Base-by-base conservation (phyloP, 2,329 filamentous ascomycete species). In the Hawksworthiomyces lignivorus region DNA sequence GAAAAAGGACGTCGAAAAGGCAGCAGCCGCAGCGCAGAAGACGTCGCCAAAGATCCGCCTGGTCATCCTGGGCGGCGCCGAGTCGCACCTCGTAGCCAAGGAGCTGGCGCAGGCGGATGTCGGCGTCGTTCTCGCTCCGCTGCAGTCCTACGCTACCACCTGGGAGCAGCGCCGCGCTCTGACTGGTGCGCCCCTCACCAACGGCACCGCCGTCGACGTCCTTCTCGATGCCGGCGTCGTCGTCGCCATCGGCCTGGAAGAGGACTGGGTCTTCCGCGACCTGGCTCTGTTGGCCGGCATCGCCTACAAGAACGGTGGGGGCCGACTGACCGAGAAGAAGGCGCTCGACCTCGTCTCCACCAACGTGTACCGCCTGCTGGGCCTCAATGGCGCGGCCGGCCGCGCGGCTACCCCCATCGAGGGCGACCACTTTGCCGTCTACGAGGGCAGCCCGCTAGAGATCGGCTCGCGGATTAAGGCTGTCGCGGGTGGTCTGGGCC, bases 101-200 rank as follows among this genome's bases (percentile, higher is more conserved):
- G 71, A 77, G 43, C 67, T 84, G 10, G 76, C 76, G 0, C 62
- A 63, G 0, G 75, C 77, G 0, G 50, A 64, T 1, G 73, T 80
- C 1, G 68, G 73, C 44, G 74, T 84, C 17, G 70, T 84, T 20
- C 68, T 84, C 2, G 65, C 72, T 0, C 78, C 79, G 1, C 56
- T 80, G 11, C 70, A 76, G 48, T 69, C 75, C 0, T 77, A 73
- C 52, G 67, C 69, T 3, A 57, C 54, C 4, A 58, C 55, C 0
- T 84, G 80, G 80, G 77, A 82, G 47, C 64, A 80, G 57, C 72
- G 77, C 0, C 72, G 79, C 2, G 70, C 75, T 0, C 62, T 84
- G 10, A 72, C 76, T 0, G 80, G 80, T 2, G 79, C 80, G 5
- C 80, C 80, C 1, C 64, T 84, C 1, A 80, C 78, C 1, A 80